phyloP scores from a whole-genome alignment of 192 early-diverging fungal genomes.

The Powellomyces hirtus region DNA sequence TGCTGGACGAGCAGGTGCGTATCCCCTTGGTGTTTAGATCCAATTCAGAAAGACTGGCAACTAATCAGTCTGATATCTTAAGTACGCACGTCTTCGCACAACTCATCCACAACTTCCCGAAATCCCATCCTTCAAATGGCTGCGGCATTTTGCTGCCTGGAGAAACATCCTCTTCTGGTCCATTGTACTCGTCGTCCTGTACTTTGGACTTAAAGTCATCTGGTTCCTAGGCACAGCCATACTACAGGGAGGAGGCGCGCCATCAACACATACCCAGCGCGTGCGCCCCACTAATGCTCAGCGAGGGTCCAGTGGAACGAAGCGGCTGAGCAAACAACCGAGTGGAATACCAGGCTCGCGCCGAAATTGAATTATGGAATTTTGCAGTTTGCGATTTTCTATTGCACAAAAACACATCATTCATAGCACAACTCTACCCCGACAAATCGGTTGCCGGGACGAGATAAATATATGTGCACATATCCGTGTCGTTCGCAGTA shows the following conservation, averaged over 20 bases:
- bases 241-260: neutral
- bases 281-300: no score
- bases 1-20: conserved; percentile 27
- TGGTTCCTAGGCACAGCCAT: neutral
- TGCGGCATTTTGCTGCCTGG: conserved; percentile 19
- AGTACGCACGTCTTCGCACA: conserved; percentile 17
- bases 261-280: neutral
- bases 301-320: no score
- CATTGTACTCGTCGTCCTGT: neutral
- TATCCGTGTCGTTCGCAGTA: no score
- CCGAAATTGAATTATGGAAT: no score
- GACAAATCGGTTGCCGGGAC: no score
- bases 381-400: no score
- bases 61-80: neutral
- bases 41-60: neutral
- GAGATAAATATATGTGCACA: no score
- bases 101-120: conserved; percentile 17
- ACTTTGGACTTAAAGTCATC: neutral
- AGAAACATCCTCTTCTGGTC: conserved; percentile 11
- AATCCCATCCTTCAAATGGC: conserved; percentile 21
- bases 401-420: no score
- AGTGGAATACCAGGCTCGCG: no score
- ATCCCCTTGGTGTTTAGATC: neutral
- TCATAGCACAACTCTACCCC: no score
- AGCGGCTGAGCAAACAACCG: no score